Percentiles rank a stretch among this genome's conserved stretches.
Evolutionary conservation across 2,329 filamentous ascomycete genomes (phyloP).

Genomic region (Sphaerostilbella broomeana): DNA sequence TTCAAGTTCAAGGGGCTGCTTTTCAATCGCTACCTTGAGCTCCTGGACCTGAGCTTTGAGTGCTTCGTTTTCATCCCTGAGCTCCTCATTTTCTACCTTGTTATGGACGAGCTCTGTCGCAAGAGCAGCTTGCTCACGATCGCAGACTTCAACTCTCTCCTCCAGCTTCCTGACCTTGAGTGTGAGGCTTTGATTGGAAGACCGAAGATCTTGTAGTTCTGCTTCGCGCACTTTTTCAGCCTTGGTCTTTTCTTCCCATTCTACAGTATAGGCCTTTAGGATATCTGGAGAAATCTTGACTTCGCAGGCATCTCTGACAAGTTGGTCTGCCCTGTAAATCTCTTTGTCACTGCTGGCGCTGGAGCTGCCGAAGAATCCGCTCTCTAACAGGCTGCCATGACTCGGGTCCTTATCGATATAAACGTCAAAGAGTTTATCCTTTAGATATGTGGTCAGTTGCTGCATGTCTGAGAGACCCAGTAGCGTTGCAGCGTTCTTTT

Average conservation of each 20-base stretch:
- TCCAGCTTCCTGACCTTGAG: slow-evolving; percentile 77
- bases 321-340: slow-evolving; percentile 86
- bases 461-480: slow-evolving; percentile 87
- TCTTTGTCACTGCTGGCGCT: slow-evolving; percentile 89
- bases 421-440: slow-evolving; percentile 90
- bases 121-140: slow-evolving; percentile 83
- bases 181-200: slow-evolving; percentile 60
- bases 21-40: slow-evolving; percentile 78
- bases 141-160: slow-evolving; percentile 78
- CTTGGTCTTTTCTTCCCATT: slow-evolving; percentile 91
- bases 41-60: slow-evolving; percentile 79
- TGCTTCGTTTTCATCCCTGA: slow-evolving; percentile 84
- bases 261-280: slow-evolving; percentile 70
- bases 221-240: slow-evolving; percentile 73
- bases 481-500: slow-evolving; percentile 76
- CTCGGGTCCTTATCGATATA: slow-evolving; percentile 95
- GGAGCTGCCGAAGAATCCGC: slow-evolving; percentile 92
- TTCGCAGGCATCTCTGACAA: slow-evolving; percentile 87
- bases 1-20: slow-evolving; percentile 84
- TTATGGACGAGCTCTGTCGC: slow-evolving; percentile 86
- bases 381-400: slow-evolving; percentile 87
- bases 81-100: slow-evolving; percentile 87
- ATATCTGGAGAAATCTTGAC: slow-evolving; percentile 78
- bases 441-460: slow-evolving; percentile 79
- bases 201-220: slow-evolving; percentile 69